Base-by-base conservation (phyloP, 768 basidiomycete genomes). In the Filobasidium floriforme region DNA sequence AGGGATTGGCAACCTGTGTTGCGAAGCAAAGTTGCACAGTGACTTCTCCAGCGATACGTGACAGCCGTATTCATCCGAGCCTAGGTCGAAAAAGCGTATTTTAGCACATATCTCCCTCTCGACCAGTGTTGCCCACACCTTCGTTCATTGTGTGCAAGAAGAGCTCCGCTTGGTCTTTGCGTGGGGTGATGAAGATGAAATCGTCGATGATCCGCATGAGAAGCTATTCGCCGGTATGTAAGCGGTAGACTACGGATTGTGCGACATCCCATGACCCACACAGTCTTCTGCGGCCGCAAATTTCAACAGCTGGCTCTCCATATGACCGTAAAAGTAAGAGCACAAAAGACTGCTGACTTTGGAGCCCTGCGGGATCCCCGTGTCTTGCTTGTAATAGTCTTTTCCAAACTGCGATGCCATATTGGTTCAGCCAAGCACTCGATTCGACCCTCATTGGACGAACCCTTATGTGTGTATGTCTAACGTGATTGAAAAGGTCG, bases 301-400 rank as follows among this genome's bases (percentile, higher is more conserved):
- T 1, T 69, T 63, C 10, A 88, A 86, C 44, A 79, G 76, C 7
- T 73, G 80, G 37, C 80, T 83, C 77, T 98, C 96, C 67, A 99
- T 82, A 73, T 94, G 88, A 7, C 91, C 93, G 70, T 97, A 99
- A 76, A 90, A 96, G 78, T 93, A 72, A n/a, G 89, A 88, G 76
- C 96, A 99, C 1, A 99, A 80, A n/a, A 98, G 74, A 0, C 89
- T 84, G 7, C 92, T 96, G n/a, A 98, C 80, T n/a, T 92, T 86
- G 1, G 93, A 97, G 24, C 96, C 96, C 77, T 99, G 96, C 0
- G 96, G 94, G 26, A 99, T 99, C 1, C 96, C 96, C 32, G 90
- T 84, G n/a, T 83, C 84, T 77, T 99, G 96, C 14, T 88, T 86
- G 75, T 88, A 94, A 73, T 88, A 90, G 49, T 84, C 79, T n/a